Evolutionary conservation across 192 early-diverging fungal species (phyloP).

Genomic region (Podila epigama): DNA sequence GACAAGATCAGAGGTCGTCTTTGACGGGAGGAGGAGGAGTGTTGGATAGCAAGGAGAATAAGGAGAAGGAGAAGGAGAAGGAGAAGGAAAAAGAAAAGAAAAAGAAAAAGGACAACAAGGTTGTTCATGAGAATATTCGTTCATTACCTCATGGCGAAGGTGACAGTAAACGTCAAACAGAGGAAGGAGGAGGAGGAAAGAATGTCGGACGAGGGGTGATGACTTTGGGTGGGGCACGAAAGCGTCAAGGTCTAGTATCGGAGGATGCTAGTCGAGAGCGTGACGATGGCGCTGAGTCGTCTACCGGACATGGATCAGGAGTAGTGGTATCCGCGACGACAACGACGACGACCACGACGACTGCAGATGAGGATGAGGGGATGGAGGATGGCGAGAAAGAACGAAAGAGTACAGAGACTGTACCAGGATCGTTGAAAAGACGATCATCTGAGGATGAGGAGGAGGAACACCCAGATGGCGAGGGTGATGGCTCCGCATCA

Average conservation of each 20-base stretch:
- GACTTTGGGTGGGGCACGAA: no score
- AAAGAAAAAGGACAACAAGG: not conserved
- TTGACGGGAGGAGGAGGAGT: slow-evolving; percentile 1
- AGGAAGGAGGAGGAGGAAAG: not conserved
- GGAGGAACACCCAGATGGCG: slow-evolving; percentile 17
- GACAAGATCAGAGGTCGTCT: slow-evolving; percentile 24
- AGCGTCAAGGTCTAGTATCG: not conserved
- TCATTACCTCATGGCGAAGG: not conserved
- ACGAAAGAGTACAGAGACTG: not conserved
- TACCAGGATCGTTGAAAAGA: not conserved
- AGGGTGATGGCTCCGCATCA: not conserved
- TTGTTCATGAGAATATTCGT: not conserved
- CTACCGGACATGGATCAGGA: not conserved
- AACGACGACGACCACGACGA: not conserved
- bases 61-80: not conserved
- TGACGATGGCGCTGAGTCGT: not conserved
- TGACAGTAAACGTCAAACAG: not conserved
- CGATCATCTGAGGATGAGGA: slow-evolving; percentile 35
- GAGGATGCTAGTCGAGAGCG: not conserved
- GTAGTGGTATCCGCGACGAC: not conserved
- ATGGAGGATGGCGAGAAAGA: slow-evolving; percentile 15
- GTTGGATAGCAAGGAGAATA: no score
- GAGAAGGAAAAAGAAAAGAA: not conserved
- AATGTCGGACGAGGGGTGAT: no score
- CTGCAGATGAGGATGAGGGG: slow-evolving; percentile 24